Percentiles rank a stretch among this genome's conserved stretches.
phyloP scores from a whole-genome alignment of 208 protist genomes.

The Trypanosoma melophagium region DNA sequence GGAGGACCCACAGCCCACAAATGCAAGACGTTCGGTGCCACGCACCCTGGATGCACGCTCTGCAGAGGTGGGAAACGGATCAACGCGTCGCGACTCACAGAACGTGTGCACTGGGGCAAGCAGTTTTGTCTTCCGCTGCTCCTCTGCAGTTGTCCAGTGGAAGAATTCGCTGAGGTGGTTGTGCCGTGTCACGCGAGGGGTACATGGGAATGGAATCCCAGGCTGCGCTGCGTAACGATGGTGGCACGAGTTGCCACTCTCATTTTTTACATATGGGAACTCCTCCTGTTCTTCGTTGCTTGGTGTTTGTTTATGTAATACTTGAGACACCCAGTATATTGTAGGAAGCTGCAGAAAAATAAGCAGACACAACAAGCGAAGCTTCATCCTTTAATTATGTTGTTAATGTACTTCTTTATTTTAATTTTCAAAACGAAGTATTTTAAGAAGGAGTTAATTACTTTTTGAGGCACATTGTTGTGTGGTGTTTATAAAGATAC shows the following conservation, averaged over 20 bases:
- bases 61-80: not conserved
- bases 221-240: conserved; percentile 11
- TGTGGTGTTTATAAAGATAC: no score
- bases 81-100: not conserved
- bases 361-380: no score
- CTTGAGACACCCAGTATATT: no score
- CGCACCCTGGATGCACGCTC: not conserved
- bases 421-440: no score
- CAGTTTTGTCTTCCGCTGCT: conserved; percentile 1
- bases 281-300: not conserved
- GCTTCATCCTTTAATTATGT: no score
- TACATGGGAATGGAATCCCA: conserved; percentile 8
- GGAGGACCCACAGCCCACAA: conserved; percentile 5
- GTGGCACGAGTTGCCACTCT: not conserved
- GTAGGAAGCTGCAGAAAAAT: no score
- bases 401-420: no score
- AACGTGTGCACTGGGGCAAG: not conserved
- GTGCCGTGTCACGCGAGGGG: conserved; percentile 5
- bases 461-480: no score
- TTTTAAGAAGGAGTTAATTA: no score
- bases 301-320: no score
- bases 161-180: conserved; percentile 5
- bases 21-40: not conserved
- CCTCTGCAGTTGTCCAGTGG: not conserved
- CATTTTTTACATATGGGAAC: not conserved